Evolutionary conservation across 2,329 filamentous ascomycete species (phyloP).

Genomic region (Microascus cirrosus): DNA sequence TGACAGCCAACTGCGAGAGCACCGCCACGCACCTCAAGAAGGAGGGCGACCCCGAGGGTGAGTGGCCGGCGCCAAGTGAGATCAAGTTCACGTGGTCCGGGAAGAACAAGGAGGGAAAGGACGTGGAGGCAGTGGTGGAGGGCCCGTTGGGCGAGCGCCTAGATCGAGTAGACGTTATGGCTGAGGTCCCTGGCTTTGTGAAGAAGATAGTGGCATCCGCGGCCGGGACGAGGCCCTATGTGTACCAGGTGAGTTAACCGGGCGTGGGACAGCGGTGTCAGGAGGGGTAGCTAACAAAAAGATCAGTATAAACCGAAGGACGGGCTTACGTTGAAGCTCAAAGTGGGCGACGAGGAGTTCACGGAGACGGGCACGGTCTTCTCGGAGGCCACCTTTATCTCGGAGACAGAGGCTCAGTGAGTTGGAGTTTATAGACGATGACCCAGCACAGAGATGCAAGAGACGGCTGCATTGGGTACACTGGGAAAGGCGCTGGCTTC

Average conservation of each 20-base stretch:
- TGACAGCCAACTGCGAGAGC: constrained; percentile 58
- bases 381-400: constrained; percentile 94
- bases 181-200: constrained; percentile 87
- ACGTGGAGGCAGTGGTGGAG: constrained; percentile 58
- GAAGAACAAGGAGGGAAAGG: constrained; percentile 64
- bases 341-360: constrained; percentile 69
- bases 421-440: not conserved
- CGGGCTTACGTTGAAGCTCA: constrained; percentile 65
- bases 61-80: constrained; percentile 78
- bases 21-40: constrained; percentile 58
- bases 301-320: constrained; percentile 56
- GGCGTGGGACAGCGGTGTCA: not conserved
- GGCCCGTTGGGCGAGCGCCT: constrained; percentile 56
- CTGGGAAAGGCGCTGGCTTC: not conserved
- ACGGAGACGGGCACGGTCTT: constrained; percentile 71
- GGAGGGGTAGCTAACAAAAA: constrained; percentile 11
- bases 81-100: constrained; percentile 71
- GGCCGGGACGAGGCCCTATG: constrained; percentile 90
- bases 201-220: constrained; percentile 86
- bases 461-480: not conserved
- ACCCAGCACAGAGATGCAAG: not conserved
- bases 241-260: constrained; percentile 65
- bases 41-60: constrained; percentile 63
- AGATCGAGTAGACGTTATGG: constrained; percentile 87
- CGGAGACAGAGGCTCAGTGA: constrained; percentile 25